Evolutionary conservation across 2,329 filamentous ascomycete genomes (phyloP), one percentile per base, ranked within the genome.

Genomic region (Ceratocystis variospora): DNA sequence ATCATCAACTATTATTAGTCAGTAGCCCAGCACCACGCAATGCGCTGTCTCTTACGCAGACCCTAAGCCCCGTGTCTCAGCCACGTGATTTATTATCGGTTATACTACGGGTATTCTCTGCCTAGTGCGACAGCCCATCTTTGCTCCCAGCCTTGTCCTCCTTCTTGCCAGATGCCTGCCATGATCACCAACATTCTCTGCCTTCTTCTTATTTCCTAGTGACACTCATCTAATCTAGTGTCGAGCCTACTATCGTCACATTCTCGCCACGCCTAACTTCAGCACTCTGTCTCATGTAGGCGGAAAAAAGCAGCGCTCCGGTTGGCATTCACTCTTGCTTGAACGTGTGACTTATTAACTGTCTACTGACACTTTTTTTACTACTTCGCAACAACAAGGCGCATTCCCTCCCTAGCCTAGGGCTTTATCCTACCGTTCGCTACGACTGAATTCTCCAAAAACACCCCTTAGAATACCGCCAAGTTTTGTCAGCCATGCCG

Each of bases 301-400:
- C 25, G 37, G 55, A 17, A 31, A 41, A 10, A 63, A 37, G 53
- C 53, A 67, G 53, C 66, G 62, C 63, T 64, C 66, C 66, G 66
- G 66, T 67, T 67, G 61, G 66, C 66, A 59, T 45, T 64, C 66
- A 64, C 66, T 67, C 55, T 64, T 31, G 53, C 63, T 61, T 65
- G 19, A 50, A 63, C 48, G 41, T 22, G 57, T 59, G 44, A 61
- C 44, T 45, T 55, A 64, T 64, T 61, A 46, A 46, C 53, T 25
- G 50, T 67, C 44, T 64, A 67, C 66, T 67, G 66, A 67, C 66
- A 62, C 62, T 22, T 64, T 61, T 37, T 64, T 37, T 28, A 37
- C 57, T 64, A 31, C 62, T 61, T 53, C 55, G 12, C 25, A 64
- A 6, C 8, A 41, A 28, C 28, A 63, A 48, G 48, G 41, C 61